Percentiles rank a stretch among this genome's conserved stretches.
phyloP scores from a whole-genome alignment of 305 asterid species.

The Solanum hybrid region DNA sequence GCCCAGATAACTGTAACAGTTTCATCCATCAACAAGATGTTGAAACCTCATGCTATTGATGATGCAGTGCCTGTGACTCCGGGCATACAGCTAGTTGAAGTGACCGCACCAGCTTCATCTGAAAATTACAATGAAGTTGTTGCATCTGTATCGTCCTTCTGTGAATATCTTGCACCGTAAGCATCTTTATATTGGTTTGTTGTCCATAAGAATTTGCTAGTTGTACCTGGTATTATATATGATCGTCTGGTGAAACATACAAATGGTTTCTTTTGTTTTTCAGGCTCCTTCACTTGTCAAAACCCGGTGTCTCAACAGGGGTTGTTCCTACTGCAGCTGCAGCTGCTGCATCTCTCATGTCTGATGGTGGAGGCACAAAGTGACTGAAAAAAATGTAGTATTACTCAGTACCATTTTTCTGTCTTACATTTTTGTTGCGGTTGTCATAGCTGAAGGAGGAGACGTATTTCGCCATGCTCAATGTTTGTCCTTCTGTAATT shows the following conservation, averaged over 20 bases:
- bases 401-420: not conserved
- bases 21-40: slow-evolving; percentile 79
- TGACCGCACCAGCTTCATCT: slow-evolving; percentile 73
- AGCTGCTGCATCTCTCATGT: slow-evolving; percentile 90
- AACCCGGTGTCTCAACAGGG: slow-evolving; percentile 74
- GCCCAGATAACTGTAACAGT: slow-evolving; percentile 71
- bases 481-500: not conserved
- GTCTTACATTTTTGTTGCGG: not conserved
- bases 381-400: slow-evolving; percentile 18
- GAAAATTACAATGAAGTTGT: slow-evolving; percentile 74
- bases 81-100: slow-evolving; percentile 89
- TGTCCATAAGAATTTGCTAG: not conserved
- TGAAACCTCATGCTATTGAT: slow-evolving; percentile 71
- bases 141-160: slow-evolving; percentile 59
- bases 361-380: slow-evolving; percentile 78
- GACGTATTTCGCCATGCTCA: not conserved
- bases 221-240: not conserved
- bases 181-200: slow-evolving; percentile 13
- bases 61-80: slow-evolving; percentile 78
- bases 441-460: not conserved
- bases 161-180: slow-evolving; percentile 97
- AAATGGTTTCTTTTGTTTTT: not conserved
- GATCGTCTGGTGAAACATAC: not conserved
- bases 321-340: slow-evolving; percentile 94
- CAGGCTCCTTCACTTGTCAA: slow-evolving; percentile 93